These are phyloP conservation scores for Brassica cretica DNA, from an alignment of 345 rosid genomes.

Conservation along the genomic window DNA sequence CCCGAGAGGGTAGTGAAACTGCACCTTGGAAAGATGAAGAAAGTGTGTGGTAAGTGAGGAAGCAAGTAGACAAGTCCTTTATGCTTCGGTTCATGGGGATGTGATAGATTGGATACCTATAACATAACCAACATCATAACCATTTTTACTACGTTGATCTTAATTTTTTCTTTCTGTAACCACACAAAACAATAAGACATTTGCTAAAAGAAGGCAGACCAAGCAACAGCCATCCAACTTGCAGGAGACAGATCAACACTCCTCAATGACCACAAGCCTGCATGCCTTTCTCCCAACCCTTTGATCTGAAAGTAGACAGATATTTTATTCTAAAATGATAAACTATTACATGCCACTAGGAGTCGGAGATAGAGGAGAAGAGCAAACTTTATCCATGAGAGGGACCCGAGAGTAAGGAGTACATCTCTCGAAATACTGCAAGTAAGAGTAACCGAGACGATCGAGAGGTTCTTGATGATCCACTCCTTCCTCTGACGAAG, in stretches of 20 bases:
- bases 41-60: conserved; percentile 92
- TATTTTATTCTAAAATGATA: background rate
- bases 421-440: conserved; percentile 82
- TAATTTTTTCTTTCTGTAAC: conserved; percentile 11
- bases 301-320: conserved; percentile 56
- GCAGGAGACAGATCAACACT: conserved; percentile 99
- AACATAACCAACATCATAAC: conserved; percentile 19
- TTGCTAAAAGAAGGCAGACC: conserved; percentile 44
- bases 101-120: conserved; percentile 75
- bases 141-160: conserved; percentile 2
- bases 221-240: conserved; percentile 98
- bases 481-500: conserved; percentile 77
- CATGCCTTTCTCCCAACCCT: conserved; percentile 57
- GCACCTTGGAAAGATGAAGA: conserved; percentile 95
- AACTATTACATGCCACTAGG: background rate
- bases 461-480: conserved; percentile 72
- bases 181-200: background rate
- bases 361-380: background rate
- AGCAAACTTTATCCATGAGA: conserved; percentile 89
- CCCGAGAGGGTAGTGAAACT: background rate
- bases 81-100: conserved; percentile 96
- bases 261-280: conserved; percentile 79
- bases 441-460: conserved; percentile 69
- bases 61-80: conserved; percentile 88
- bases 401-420: conserved; percentile 91